Evolutionary conservation across 2,329 filamentous ascomycete species (phyloP).

Genomic region (Hymenoscyphus infarciens): DNA sequence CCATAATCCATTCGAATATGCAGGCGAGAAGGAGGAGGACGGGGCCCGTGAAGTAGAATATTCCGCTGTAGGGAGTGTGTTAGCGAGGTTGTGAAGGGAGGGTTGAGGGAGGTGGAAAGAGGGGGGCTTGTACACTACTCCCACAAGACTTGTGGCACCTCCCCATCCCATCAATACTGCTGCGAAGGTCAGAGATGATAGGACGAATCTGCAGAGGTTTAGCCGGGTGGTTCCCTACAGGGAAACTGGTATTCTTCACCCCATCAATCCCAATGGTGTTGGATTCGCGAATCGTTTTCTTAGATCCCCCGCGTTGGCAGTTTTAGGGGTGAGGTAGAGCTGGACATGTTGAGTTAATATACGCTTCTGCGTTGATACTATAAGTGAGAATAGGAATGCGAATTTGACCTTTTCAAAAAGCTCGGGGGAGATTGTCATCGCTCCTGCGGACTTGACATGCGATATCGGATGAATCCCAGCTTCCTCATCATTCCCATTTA

Average conservation of each 20-base stretch:
- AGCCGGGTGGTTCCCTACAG: neutral
- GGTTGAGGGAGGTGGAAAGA: too few species aligned
- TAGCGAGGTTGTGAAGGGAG: too few species aligned
- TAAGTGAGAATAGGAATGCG: neutral
- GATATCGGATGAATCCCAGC: constrained; percentile 8
- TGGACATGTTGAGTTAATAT: constrained; percentile 4
- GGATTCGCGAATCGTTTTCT: constrained; percentile 27
- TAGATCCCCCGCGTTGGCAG: constrained; percentile 17
- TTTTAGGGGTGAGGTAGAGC: constrained; percentile 27
- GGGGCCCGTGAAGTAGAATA: constrained; percentile 38
- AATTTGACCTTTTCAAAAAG: constrained; percentile 26
- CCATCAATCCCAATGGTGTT: constrained; percentile 26
- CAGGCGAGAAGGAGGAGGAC: constrained; percentile 45
- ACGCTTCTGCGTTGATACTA: too few species aligned
- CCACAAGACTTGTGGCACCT: constrained; percentile 22
- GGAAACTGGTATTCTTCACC: constrained; percentile 1
- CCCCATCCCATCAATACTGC: constrained; percentile 27
- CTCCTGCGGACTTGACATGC: constrained; percentile 19
- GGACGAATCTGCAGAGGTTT: constrained; percentile 38
- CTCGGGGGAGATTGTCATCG: constrained; percentile 27
- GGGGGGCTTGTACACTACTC: constrained; percentile 23
- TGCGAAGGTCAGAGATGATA: constrained; percentile 26
- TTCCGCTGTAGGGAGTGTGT: constrained; percentile 17
- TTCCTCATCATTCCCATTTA: neutral
- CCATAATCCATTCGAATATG: constrained; percentile 52